Evolutionary conservation across 129 eudicot genomes (phyloP), one percentile per base, ranked within the genome.

Genomic region (Kitagawia praeruptora): DNA sequence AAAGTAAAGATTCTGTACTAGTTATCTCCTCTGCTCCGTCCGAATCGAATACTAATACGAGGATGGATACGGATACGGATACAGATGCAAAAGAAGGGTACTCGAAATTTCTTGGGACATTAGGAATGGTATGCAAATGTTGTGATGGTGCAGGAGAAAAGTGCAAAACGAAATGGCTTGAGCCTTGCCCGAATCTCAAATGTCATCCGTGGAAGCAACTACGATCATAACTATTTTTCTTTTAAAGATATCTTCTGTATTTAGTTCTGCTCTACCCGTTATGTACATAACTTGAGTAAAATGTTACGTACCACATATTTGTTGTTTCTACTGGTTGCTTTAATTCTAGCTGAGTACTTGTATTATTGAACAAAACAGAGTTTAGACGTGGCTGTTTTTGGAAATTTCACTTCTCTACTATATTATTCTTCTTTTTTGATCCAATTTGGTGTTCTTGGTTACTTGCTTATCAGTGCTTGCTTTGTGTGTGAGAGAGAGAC

Each of bases 81-180:
- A 38, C 49, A 7, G 14, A 71, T 38, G n/a, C 14, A 27, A 42
- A 21, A 2, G 28, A 37, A 19, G 89, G 80, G 9, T 75, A 83
- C 78, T 84, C 83, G 54, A 81, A 81, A 49, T 61, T 85, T 78
- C 53, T 87, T 51, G 84, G 19, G 48, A 81, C 85, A 10, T 80
- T 89, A 77, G 93, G 93, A 79, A 47, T 89, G 84, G 87, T 81
- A 54, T 89, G 93, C 80, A 81, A 77, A 77, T 89, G 93, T 83
- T 89, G 93, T 80, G 90, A 87, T 80, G 87, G 78, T 34, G 75
- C 69, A 49, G 86, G 85, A 81, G 79, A 80, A 77, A 78, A 86
- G 70, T 85, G 91, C 84, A 76, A 27, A 53, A 79, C 77, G 0
- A 15, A 27, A n/a, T 42, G 82, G 82, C 49, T 49, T 34, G 70